Evolutionary conservation across 345 rosid genomes (phyloP), one percentile per base, ranked within the genome.

Genomic region (Bruguiera parviflora): DNA sequence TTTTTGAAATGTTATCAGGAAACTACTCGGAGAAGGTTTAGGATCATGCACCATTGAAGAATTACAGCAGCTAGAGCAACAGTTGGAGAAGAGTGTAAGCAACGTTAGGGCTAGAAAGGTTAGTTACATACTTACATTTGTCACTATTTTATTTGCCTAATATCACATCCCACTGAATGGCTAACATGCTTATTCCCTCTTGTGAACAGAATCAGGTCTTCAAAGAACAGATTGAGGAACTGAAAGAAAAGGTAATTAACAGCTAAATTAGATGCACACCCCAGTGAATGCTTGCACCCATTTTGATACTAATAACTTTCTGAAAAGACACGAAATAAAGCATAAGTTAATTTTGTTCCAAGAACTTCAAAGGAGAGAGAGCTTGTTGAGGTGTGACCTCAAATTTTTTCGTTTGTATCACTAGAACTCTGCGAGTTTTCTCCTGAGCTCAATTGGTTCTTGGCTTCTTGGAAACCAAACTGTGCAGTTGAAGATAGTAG

Each of bases 211-310:
- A 80, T 66, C 87, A 89, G 75, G 86, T 86, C 70, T 89, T 77
- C 84, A 87, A 78, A 79, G 96, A 88, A 64, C 86, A 84, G 75
- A 84, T 91, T 62, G 87, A 76, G 78, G 77, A 75, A 73, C 84
- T 91, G 56, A 82, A 78, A 75, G 88, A 81, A 74, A 88, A 86
- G 94, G 98, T 93, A 80, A 70, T 55, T 28, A 33, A 8, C 21
- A 29, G 39, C 35, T 59, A 21, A 28, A 39, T 8, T 8, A 55
- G 5, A 55, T 22, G 4, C 16, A 6, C 11, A 39, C 15, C 47
- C 9, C 15, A 39, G 3, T 39, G 16, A 39, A 39, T 10, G 4
- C 47, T 39, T 39, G 3, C 47, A 39, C 15, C 15, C 47, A 11
- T 39, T 37, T 37, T 39, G 15, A 39, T 39, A 39, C 15, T 11